These are phyloP conservation scores for Diutina sp. DNA, from an alignment of 1,139 yeast species.

Conservation along the genomic window DNA sequence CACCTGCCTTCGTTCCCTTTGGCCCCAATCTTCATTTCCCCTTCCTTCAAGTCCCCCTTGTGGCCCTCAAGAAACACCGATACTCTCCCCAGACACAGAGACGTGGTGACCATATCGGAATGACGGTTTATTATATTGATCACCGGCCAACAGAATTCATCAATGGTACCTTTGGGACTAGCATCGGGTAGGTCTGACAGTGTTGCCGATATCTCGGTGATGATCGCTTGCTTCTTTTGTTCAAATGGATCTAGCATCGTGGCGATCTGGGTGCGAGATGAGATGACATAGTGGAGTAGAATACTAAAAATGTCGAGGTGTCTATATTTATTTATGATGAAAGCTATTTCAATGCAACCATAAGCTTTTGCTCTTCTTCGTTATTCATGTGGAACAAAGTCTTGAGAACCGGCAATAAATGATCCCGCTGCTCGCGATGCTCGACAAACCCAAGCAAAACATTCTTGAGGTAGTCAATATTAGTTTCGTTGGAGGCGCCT, in stretches of 20 bases:
- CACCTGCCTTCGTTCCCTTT: slow-evolving; percentile 78
- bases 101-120: slow-evolving; percentile 66
- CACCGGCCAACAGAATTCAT: slow-evolving; percentile 56
- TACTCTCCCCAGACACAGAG: slow-evolving; percentile 81
- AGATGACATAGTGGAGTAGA: background rate
- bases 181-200: slow-evolving; percentile 41
- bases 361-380: slow-evolving; percentile 60
- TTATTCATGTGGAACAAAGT: slow-evolving; percentile 56
- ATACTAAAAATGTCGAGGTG: background rate
- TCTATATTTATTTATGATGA: background rate
- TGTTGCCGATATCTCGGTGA: slow-evolving; percentile 38
- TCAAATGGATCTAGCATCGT: slow-evolving; percentile 43
- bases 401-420: slow-evolving; percentile 74
- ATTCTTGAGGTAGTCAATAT: slow-evolving; percentile 72
- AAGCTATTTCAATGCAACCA: slow-evolving; percentile 25
- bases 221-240: slow-evolving; percentile 51
- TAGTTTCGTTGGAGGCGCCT: slow-evolving; percentile 8
- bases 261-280: background rate
- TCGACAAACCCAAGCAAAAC: slow-evolving; percentile 82
- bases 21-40: slow-evolving; percentile 47
- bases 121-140: slow-evolving; percentile 53
- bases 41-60: slow-evolving; percentile 9
- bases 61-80: slow-evolving; percentile 69
- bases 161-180: slow-evolving; percentile 80
- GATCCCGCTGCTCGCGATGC: slow-evolving; percentile 81